phyloP scores from a whole-genome alignment of 139 green algal genomes.

The Asterochloris sp. region DNA sequence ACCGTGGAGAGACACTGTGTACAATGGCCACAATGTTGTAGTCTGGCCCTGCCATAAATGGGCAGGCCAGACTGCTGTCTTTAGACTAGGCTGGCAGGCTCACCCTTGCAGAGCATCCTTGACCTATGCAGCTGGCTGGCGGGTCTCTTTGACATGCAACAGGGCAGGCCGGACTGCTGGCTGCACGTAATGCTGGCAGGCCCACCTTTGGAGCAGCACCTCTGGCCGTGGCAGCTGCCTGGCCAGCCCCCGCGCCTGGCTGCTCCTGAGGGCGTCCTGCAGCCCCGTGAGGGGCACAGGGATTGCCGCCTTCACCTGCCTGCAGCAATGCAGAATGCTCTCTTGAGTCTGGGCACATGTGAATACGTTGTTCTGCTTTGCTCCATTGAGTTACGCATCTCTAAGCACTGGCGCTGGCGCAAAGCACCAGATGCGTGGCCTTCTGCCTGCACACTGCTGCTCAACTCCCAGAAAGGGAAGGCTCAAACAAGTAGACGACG shows the following conservation, averaged over 20 bases:
- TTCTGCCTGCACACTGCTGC: too few species aligned
- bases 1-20: too few species aligned
- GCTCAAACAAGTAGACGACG: too few species aligned
- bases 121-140: not conserved
- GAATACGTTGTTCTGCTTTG: too few species aligned
- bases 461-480: too few species aligned
- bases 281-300: constrained; percentile 53
- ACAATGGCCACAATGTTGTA: not conserved
- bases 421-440: too few species aligned
- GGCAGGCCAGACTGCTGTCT: not conserved
- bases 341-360: too few species aligned
- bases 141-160: not conserved
- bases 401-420: too few species aligned
- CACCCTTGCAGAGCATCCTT: not conserved
- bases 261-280: constrained; percentile 20
- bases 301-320: constrained; percentile 61
- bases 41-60: not conserved
- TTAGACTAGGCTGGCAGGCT: not conserved
- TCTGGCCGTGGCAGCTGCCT: not conserved
- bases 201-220: not conserved
- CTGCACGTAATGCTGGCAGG: not conserved
- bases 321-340: constrained; percentile 12
- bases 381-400: too few species aligned
- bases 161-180: not conserved
- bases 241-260: not conserved